Evolutionary conservation across 1,284 basidiomycete genomes (phyloP).

Genomic region (Ceratobasidium sp.): DNA sequence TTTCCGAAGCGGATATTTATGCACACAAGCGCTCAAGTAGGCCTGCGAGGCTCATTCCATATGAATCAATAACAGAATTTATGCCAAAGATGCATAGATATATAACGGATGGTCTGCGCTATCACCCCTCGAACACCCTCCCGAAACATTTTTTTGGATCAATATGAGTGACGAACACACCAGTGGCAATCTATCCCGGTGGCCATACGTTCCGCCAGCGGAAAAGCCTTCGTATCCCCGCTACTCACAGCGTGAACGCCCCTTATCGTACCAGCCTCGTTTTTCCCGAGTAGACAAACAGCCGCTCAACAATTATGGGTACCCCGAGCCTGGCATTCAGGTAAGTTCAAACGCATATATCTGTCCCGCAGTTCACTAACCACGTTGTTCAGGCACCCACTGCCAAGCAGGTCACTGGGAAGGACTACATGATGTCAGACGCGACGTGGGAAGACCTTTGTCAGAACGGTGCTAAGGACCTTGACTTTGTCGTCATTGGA

Average conservation of each 20-base stretch:
- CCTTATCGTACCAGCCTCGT: constrained; percentile 14
- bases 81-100: no score
- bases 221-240: not conserved
- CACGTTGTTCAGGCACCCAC: not conserved
- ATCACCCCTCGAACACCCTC: no score
- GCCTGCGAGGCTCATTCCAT: no score
- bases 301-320: constrained; percentile 22
- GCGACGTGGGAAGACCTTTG: constrained; percentile 21
- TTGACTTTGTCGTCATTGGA: constrained; percentile 29
- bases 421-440: constrained; percentile 19
- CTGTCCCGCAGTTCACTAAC: not conserved
- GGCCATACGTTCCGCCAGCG: no score
- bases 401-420: constrained; percentile 15
- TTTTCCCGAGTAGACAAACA: constrained; percentile 2
- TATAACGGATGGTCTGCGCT: no score
- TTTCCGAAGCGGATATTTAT: no score
- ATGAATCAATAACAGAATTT: no score
- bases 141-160: no score
- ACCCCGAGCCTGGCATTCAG: constrained; percentile 23
- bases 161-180: not conserved
- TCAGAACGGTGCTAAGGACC: not conserved
- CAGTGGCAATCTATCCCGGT: not conserved
- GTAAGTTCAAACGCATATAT: not conserved
- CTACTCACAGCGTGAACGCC: constrained; percentile 7
- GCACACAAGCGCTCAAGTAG: no score